Evolutionary conservation across 768 basidiomycete species (phyloP).

Genomic region (Gloeostereum incarnatum): DNA sequence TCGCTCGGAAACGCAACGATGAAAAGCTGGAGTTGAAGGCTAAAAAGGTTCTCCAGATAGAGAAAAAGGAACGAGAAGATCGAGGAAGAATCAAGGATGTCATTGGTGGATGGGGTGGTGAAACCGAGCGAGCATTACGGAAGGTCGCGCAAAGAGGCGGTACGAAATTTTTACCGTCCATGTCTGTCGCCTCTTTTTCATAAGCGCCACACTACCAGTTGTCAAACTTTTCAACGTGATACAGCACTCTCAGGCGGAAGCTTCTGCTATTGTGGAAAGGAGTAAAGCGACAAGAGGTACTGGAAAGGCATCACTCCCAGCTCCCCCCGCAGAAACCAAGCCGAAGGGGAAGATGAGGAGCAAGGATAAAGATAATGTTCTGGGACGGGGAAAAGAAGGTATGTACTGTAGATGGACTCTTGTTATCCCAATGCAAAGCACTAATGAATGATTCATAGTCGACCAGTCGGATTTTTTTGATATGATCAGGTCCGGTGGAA

Average conservation of each 20-base stretch:
- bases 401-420: conserved; percentile 12
- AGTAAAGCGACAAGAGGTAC: conserved; percentile 55
- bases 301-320: conserved; percentile 65
- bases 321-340: conserved; percentile 46
- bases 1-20: conserved; percentile 59
- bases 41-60: conserved; percentile 59
- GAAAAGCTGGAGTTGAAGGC: conserved; percentile 69
- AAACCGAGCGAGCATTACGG: conserved; percentile 64
- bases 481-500: conserved; percentile 72
- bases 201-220: conserved; percentile 28
- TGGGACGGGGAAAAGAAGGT: conserved; percentile 54
- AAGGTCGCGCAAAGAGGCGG: conserved; percentile 86
- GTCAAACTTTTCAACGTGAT: conserved; percentile 86
- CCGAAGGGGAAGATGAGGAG: conserved; percentile 36
- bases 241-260: conserved; percentile 66
- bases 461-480: conserved; percentile 74
- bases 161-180: conserved; percentile 20
- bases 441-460: conserved; percentile 25
- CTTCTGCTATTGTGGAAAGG: conserved; percentile 42
- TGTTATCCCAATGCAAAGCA: conserved; percentile 9
- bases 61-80: conserved; percentile 69
- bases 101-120: conserved; percentile 86
- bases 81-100: conserved; percentile 56
- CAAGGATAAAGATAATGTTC: conserved; percentile 43
- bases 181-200: no score